These are phyloP conservation scores for Lentinula novae-zelandiae DNA, from an alignment of 1,284 basidiomycete species.

Conservation along the genomic window DNA sequence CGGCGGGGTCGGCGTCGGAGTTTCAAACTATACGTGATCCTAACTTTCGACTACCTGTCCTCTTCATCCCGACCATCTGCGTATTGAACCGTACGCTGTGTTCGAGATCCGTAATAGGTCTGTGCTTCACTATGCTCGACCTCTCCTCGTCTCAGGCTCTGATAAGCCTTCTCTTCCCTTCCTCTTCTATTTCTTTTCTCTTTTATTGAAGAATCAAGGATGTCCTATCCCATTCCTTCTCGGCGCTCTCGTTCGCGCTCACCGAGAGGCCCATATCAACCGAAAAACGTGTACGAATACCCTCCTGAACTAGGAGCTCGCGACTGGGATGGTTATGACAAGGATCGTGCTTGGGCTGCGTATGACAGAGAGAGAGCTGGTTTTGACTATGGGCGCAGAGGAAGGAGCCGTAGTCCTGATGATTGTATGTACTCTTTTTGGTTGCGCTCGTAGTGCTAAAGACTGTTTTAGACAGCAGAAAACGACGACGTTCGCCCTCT, in stretches of 20 bases:
- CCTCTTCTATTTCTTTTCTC: constrained; percentile 59
- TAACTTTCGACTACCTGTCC: neutral
- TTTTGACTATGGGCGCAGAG: constrained; percentile 62
- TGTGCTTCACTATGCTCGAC: constrained; percentile 86
- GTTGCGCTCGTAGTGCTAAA: constrained; percentile 9
- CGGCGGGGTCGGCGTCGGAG: neutral
- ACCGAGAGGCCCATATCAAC: constrained; percentile 52
- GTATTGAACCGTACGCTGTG: constrained; percentile 42
- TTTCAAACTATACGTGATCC: neutral
- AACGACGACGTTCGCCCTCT: constrained; percentile 81
- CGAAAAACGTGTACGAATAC: constrained; percentile 53
- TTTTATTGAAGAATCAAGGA: constrained; percentile 56
- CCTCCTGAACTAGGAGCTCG: constrained; percentile 53
- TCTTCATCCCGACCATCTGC: constrained; percentile 8
- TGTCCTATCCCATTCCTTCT: constrained; percentile 65
- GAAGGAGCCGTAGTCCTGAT: constrained; percentile 75
- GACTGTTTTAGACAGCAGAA: constrained; percentile 49
- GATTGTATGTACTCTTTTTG: constrained; percentile 48
- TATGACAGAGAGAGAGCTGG: constrained; percentile 65
- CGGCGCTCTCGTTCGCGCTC: constrained; percentile 79
- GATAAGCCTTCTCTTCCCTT: constrained; percentile 57
- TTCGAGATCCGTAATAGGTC: constrained; percentile 73
- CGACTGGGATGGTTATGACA: constrained; percentile 67
- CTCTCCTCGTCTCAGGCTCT: constrained; percentile 61
- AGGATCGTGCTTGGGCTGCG: constrained; percentile 51